phyloP scores from a whole-genome alignment of 2,329 filamentous ascomycete species.

The Colletotrichum sp. region DNA sequence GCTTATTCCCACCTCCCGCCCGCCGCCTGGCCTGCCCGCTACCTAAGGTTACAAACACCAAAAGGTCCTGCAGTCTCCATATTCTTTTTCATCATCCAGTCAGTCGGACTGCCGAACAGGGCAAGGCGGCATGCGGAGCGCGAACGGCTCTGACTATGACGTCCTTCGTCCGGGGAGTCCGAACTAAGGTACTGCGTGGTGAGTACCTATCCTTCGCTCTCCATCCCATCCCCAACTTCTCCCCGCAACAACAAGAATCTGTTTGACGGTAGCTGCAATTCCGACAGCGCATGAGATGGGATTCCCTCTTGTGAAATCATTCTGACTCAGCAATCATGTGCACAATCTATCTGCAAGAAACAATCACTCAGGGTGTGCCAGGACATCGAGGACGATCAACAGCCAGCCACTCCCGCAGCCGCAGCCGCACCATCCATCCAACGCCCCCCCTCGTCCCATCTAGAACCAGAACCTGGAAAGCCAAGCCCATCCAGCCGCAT shows the following conservation, averaged over 20 bases:
- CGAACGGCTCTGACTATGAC: background rate
- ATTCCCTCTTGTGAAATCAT: background rate
- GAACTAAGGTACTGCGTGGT: background rate
- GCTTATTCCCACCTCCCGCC: background rate
- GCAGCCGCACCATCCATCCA: background rate
- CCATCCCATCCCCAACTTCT: background rate
- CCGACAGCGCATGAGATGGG: background rate
- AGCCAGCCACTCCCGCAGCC: background rate
- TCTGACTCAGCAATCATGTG: background rate
- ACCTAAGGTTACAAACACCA: background rate
- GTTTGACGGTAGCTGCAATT: background rate
- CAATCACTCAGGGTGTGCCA: background rate
- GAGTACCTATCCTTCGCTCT: background rate
- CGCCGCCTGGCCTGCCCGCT: background rate
- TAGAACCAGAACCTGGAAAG: background rate
- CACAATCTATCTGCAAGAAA: background rate
- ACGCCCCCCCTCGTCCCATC: background rate
- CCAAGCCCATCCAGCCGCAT: background rate
- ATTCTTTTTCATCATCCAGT: background rate
- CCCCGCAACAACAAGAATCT: background rate
- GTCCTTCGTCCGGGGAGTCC: background rate
- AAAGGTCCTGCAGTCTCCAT: background rate
- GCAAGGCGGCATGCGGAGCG: constrained; percentile 2
- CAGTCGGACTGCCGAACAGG: background rate
- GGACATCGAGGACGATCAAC: background rate